Evolutionary conservation across 768 basidiomycete genomes (phyloP).

Genomic region (Rhodotorula sphaerocarpa): DNA sequence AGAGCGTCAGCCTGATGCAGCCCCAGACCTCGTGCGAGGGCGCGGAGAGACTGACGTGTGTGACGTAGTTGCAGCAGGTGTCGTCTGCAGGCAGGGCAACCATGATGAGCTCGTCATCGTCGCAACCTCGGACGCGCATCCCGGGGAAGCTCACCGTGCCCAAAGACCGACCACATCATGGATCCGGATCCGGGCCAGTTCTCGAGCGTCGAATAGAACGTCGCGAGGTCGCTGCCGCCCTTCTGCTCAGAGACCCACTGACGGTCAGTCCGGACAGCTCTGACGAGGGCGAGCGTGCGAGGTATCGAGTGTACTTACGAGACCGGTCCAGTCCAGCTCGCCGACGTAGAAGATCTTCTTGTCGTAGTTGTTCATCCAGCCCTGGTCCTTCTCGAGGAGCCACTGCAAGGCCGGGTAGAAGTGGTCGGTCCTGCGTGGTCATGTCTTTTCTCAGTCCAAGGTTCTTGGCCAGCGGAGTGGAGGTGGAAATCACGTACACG

Average conservation of each 20-base stretch:
- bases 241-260: neutral
- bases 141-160: conserved; percentile 30
- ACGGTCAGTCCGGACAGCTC: neutral
- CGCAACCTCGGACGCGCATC: neutral
- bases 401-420: conserved; percentile 35
- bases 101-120: neutral
- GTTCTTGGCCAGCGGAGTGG: no score
- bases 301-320: neutral
- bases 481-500: conserved; percentile 35
- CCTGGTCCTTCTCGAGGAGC: conserved; percentile 31
- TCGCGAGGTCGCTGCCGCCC: conserved; percentile 29
- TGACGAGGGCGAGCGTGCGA: neutral
- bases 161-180: conserved; percentile 42
- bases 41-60: conserved; percentile 16
- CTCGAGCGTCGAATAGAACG: conserved; percentile 34
- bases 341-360: conserved; percentile 40
- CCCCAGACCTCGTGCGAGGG: accelerated
- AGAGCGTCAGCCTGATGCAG: neutral
- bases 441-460: no score
- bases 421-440: conserved; percentile 26
- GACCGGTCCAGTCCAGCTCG: conserved; percentile 41
- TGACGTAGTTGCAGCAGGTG: conserved; percentile 31
- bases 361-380: conserved; percentile 24
- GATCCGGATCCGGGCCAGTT: conserved; percentile 31
- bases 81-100: conserved; percentile 10